phyloP scores from a whole-genome alignment of 441 rosid genomes.

The Mallotus repandus region DNA sequence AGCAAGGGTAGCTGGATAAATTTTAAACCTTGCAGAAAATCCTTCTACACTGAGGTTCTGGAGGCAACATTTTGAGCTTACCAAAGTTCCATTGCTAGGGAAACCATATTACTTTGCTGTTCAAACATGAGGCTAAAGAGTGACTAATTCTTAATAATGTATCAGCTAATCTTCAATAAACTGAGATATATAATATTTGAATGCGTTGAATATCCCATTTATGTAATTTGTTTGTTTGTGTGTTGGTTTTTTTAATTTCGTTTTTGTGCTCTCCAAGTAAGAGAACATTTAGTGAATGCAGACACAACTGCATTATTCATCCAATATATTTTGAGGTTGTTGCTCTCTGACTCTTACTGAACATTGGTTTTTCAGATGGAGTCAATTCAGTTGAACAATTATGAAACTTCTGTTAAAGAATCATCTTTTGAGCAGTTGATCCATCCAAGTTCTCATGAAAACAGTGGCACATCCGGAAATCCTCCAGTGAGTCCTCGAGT shows the following conservation, averaged over 20 bases:
- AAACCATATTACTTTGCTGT: not conserved
- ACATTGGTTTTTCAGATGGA: conserved; percentile 37
- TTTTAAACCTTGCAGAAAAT: not conserved
- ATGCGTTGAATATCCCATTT: not conserved
- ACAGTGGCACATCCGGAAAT: conserved; percentile 47
- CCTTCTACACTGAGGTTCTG: not conserved
- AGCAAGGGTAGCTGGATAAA: not conserved
- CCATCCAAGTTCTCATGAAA: conserved; percentile 36
- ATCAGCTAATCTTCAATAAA: not conserved
- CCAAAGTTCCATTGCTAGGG: not conserved
- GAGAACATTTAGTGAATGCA: not conserved
- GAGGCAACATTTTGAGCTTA: not conserved
- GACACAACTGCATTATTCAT: not conserved
- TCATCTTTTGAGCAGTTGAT: conserved; percentile 30
- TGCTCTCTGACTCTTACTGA: conserved; percentile 2
- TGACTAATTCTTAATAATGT: not conserved
- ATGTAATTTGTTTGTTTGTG: conserved; percentile 3
- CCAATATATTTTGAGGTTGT: conserved; percentile 10
- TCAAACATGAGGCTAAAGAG: not conserved
- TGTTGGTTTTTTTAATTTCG: not conserved
- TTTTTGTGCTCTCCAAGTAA: not conserved
- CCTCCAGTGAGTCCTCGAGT: conserved; percentile 57
- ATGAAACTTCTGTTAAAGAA: conserved; percentile 36
- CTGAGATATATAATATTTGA: not conserved
- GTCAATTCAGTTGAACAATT: conserved; percentile 31